These are phyloP conservation scores for Lepidium campestre DNA, from an alignment of 441 rosid species.

Conservation along the genomic window DNA sequence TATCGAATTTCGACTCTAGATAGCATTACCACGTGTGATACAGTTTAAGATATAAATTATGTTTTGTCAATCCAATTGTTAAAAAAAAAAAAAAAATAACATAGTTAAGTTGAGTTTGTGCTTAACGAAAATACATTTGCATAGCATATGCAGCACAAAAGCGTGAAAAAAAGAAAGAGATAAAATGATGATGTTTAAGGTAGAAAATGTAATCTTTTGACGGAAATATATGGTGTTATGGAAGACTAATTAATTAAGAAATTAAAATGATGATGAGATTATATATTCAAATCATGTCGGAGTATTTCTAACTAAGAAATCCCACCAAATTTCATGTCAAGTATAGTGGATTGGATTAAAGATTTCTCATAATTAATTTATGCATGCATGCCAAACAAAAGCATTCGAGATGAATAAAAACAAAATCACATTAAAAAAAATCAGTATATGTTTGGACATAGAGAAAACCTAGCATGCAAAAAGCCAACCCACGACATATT, in stretches of 20 bases:
- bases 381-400: slow-evolving; percentile 32
- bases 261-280: slow-evolving; percentile 10
- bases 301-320: slow-evolving; percentile 13
- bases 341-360: slow-evolving; percentile 1
- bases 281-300: slow-evolving; percentile 32
- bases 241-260: background rate
- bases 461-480: slow-evolving; percentile 27
- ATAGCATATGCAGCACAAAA: slow-evolving; percentile 3
- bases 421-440: slow-evolving; percentile 8
- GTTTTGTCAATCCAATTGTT: no score
- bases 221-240: slow-evolving; percentile 1
- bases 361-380: slow-evolving; percentile 11
- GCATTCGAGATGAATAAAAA: slow-evolving; percentile 14
- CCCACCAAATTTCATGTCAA: slow-evolving; percentile 19
- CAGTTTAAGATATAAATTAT: no score
- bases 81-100: no score
- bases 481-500: slow-evolving; percentile 25
- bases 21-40: no score
- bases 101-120: background rate
- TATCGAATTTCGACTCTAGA: no score
- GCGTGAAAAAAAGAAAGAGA: slow-evolving; percentile 8
- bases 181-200: slow-evolving; percentile 19
- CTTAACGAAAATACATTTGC: background rate
- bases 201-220: slow-evolving; percentile 14
- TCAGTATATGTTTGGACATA: slow-evolving; percentile 22